Base-by-base conservation (phyloP, 192 early-diverging fungal genomes). In the Coemansia sp. region DNA sequence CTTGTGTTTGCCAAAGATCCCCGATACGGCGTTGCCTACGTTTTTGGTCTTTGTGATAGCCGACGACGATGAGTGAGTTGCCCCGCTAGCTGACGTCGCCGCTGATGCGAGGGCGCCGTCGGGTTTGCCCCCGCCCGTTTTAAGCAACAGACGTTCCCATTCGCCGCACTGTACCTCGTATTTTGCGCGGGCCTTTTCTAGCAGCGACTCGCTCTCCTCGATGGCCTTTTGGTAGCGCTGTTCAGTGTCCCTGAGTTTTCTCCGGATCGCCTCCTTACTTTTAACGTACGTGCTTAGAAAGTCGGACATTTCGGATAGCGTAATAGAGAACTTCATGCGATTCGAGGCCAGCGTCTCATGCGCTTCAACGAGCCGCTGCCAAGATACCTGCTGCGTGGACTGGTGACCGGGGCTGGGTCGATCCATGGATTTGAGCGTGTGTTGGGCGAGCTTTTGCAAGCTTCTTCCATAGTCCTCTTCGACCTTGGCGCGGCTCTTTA, bases 381-480 rank as follows among this genome's bases (percentile, higher is more conserved):
- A 96, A n/a, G 87, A 82, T 14, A 85, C 85, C n/a, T 89, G 87
- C 84, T 87, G 95, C 10, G 94, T 85, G 38, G 89, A 89, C 25
- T 72, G 66, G 46, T 68, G 69, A 36, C 38, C 50, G 12, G 41
- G 76, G 39, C 84, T 74, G 31, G 79, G 72, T 69, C 76, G 79
- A 41, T 88, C 84, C 76, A 85, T 86, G 17, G 81, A 65, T 70
- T 89, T 89, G 31, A 84, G 79, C 62, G 87, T 84, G 50, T 70
- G 73, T 29, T 89, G 90, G 8, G 90, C 86, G 0, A 96, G 80
- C 67, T 94, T 95, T 37, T 88, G 80, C 84, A 98, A 85, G 44
- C 85, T 82, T 44, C 89, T 85, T 23, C 89, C 92, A 75, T 99
- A 97, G 41, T 96, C 93, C 59, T 94, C 95, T 70, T 99, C 97